Evolutionary conservation across 805 yeast species (phyloP).

Genomic region (Saccharomycopsis synnaedendra): DNA sequence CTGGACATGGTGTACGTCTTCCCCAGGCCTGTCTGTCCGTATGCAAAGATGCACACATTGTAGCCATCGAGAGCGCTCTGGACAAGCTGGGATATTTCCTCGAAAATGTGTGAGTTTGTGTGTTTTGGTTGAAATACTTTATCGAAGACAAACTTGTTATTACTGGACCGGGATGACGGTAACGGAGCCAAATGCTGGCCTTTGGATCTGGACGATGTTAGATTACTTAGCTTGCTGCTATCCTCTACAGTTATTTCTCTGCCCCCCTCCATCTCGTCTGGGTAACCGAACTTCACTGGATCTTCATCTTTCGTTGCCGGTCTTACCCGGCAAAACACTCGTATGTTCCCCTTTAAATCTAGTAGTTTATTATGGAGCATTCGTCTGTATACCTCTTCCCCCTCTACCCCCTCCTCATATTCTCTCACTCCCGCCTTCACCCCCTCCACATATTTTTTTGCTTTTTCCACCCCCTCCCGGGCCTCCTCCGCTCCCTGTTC

Average conservation of each 20-base stretch:
- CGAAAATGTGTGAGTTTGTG: conserved; percentile 57
- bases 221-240: no score
- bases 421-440: neutral
- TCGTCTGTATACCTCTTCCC: conserved; percentile 49
- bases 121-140: conserved; percentile 50
- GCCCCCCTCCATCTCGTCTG: conserved; percentile 18
- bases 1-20: conserved; percentile 86
- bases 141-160: conserved; percentile 54
- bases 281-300: conserved; percentile 4
- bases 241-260: conserved; percentile 18
- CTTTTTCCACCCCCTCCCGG: conserved; percentile 1
- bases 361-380: conserved; percentile 63
- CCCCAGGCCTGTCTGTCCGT: conserved; percentile 96
- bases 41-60: conserved; percentile 89
- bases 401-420: conserved; percentile 24
- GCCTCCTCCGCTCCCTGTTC: conserved; percentile 15
- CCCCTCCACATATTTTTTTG: no score
- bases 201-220: conserved; percentile 16
- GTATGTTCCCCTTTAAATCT: conserved; percentile 81
- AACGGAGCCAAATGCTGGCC: conserved; percentile 10
- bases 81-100: conserved; percentile 75
- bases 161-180: conserved; percentile 12
- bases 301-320: conserved; percentile 32
- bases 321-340: conserved; percentile 81
- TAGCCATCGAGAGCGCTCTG: conserved; percentile 83